Conservation (phyloP, 495 filamentous ascomycete species). For the Pseudomonodictys pantanalensis region DNA sequence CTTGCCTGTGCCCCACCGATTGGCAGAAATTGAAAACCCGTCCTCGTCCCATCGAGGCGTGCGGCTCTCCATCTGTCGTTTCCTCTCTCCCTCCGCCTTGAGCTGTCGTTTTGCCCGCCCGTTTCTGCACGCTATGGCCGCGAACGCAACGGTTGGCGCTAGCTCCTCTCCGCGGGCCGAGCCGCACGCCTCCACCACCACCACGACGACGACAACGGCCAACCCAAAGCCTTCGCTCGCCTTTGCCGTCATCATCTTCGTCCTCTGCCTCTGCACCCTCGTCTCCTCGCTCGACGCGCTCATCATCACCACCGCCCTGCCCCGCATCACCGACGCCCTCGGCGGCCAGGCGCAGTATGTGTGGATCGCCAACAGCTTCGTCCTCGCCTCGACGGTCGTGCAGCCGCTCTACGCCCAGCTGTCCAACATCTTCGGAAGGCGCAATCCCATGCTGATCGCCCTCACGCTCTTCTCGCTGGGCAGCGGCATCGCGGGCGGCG, state of each 20-base stretch:
- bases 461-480: constrained; percentile 22
- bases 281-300: constrained; percentile 44
- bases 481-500: constrained; percentile 17
- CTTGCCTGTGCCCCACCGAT: too few relatives aligned
- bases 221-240: too few relatives aligned
- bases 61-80: too few relatives aligned
- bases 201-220: too few relatives aligned
- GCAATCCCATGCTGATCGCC: constrained; percentile 13
- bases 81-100: too few relatives aligned
- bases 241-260: constrained; percentile 46
- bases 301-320: constrained; percentile 46
- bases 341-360: constrained; percentile 41
- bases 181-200: too few relatives aligned
- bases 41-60: too few relatives aligned
- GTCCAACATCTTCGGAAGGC: constrained; percentile 28
- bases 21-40: too few relatives aligned
- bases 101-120: too few relatives aligned
- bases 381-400: constrained; percentile 37
- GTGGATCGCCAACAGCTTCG: constrained; percentile 46
- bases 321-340: constrained; percentile 42
- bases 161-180: too few relatives aligned
- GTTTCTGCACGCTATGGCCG: too few relatives aligned
- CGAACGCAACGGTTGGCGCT: too few relatives aligned
- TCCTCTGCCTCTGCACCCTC: constrained; percentile 41
- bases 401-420: constrained; percentile 28